Evolutionary conservation across 352 stramenopile genomes (phyloP).

Genomic region (Phytopythium oedochilum): DNA sequence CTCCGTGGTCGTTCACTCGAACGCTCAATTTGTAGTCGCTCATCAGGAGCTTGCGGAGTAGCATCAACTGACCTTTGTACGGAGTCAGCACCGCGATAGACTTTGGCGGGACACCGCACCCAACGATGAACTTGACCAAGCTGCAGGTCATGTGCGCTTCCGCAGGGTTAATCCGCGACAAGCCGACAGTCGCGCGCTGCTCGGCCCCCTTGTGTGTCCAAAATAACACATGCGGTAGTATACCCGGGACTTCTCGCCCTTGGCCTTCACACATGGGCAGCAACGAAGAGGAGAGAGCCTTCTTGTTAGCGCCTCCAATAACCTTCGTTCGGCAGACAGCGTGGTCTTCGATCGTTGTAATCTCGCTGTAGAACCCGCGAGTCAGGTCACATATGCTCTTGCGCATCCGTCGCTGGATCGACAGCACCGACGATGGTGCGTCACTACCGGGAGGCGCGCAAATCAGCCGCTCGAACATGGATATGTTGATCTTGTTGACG

Average conservation of each 20-base stretch:
- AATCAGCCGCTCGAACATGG: constrained; percentile 88
- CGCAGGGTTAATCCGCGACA: constrained; percentile 68
- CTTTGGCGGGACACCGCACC: constrained; percentile 59
- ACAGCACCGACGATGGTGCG: constrained; percentile 76
- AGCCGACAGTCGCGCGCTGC: constrained; percentile 54
- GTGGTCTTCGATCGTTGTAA: constrained; percentile 82
- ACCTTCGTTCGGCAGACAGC: constrained; percentile 49
- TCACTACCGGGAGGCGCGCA: constrained; percentile 47
- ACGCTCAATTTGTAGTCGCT: constrained; percentile 20
- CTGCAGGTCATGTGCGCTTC: constrained; percentile 78
- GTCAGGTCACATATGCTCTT: constrained; percentile 87
- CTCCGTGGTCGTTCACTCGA: constrained; percentile 17
- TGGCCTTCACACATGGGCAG: constrained; percentile 22
- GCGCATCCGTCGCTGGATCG: constrained; percentile 85
- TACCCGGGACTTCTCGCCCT: constrained; percentile 74
- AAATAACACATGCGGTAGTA: constrained; percentile 79
- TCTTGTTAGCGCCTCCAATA: constrained; percentile 18
- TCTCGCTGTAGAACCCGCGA: constrained; percentile 73
- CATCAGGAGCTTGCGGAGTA: constrained; percentile 76
- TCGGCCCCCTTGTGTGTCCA: constrained; percentile 74
- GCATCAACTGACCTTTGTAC: constrained; percentile 87
- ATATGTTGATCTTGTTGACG: constrained; percentile 87
- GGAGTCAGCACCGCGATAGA: constrained; percentile 87
- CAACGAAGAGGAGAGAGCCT: constrained; percentile 8
- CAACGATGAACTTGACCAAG: constrained; percentile 73